Evolutionary conservation across 805 yeast genomes (phyloP).

Genomic region (Zygotorulaspora sp.): DNA sequence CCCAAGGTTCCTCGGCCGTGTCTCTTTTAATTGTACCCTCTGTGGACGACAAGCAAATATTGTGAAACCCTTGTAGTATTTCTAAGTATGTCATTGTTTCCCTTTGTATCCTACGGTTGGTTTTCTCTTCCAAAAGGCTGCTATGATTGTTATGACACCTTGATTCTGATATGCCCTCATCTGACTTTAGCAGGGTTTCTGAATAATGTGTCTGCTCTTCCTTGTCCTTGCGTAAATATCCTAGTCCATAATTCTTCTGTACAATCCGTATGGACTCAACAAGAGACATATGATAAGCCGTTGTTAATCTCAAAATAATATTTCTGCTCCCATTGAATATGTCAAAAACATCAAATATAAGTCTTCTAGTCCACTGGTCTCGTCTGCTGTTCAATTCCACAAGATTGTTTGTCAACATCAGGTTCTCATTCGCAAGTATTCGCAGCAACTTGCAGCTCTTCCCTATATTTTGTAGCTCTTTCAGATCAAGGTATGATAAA

Average conservation of each 20-base stretch:
- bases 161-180: constrained; percentile 1
- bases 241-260: constrained; percentile 18
- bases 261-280: constrained; percentile 18
- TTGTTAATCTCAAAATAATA: constrained; percentile 10
- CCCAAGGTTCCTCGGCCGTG: constrained; percentile 2
- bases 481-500: constrained; percentile 20
- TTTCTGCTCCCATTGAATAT: constrained; percentile 17
- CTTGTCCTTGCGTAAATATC: constrained; percentile 5
- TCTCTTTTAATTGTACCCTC: background rate
- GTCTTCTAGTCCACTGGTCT: constrained; percentile 20
- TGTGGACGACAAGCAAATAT: constrained; percentile 8
- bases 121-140: background rate
- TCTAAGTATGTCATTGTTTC: constrained; percentile 18
- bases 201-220: constrained; percentile 4
- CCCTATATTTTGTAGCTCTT: constrained; percentile 22
- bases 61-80: constrained; percentile 21
- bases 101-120: constrained; percentile 1
- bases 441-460: constrained; percentile 25
- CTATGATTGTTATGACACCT: background rate
- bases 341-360: constrained; percentile 22
- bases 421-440: constrained; percentile 23
- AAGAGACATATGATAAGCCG: constrained; percentile 15
- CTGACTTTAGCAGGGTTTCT: constrained; percentile 3
- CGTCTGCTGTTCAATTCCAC: constrained; percentile 12
- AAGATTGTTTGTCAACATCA: constrained; percentile 18